A percentile compares a stretch with the other conserved stretches of the same genome.
These are phyloP conservation scores for Pseudonitzschia multiseries DNA, from an alignment of 108 stramenopile species.

Conservation along the genomic window DNA sequence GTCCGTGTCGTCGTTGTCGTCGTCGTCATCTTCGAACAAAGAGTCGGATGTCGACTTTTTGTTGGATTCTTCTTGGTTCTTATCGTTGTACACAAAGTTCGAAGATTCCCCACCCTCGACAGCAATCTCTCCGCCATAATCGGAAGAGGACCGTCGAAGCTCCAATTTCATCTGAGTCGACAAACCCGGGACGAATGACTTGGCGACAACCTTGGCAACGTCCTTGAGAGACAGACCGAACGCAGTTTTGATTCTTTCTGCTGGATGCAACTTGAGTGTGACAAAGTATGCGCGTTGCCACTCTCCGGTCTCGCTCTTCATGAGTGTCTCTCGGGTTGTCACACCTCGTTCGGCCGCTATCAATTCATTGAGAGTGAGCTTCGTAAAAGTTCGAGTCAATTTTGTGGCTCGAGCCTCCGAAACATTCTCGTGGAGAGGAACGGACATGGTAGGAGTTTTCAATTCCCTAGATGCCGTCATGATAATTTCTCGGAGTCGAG, in stretches of 20 bases:
- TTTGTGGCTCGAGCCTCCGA: slow-evolving; percentile 57
- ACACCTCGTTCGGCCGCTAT: slow-evolving; percentile 78
- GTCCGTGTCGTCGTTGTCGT: slow-evolving; percentile 63
- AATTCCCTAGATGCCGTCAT: slow-evolving; percentile 97
- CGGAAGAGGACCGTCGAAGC: slow-evolving; percentile 62
- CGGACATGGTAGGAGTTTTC: slow-evolving; percentile 97
- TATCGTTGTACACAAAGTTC: slow-evolving; percentile 30
- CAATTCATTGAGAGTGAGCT: slow-evolving; percentile 85
- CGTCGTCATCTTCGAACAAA: slow-evolving; percentile 60
- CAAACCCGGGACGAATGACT: slow-evolving; percentile 75
- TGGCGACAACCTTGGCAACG: slow-evolving; percentile 74
- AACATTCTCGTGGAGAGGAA: slow-evolving; percentile 72
- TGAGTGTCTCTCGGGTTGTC: slow-evolving; percentile 65
- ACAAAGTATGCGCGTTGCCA: slow-evolving; percentile 88
- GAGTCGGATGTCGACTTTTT: slow-evolving; percentile 37
- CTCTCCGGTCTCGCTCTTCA: slow-evolving; percentile 55
- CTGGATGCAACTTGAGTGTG: slow-evolving; percentile 78
- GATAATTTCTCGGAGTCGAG: slow-evolving; percentile 98
- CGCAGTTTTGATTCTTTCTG: slow-evolving; percentile 83
- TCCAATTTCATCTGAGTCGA: slow-evolving; percentile 80
- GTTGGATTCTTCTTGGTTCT: slow-evolving; percentile 27
- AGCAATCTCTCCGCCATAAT: slow-evolving; percentile 51
- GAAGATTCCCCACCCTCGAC: slow-evolving; percentile 50
- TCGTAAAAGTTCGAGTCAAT: slow-evolving; percentile 76
- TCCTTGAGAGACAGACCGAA: slow-evolving; percentile 86